phyloP scores from a whole-genome alignment of 805 yeast species.

The Groenewaldozyma salmanticensis region DNA sequence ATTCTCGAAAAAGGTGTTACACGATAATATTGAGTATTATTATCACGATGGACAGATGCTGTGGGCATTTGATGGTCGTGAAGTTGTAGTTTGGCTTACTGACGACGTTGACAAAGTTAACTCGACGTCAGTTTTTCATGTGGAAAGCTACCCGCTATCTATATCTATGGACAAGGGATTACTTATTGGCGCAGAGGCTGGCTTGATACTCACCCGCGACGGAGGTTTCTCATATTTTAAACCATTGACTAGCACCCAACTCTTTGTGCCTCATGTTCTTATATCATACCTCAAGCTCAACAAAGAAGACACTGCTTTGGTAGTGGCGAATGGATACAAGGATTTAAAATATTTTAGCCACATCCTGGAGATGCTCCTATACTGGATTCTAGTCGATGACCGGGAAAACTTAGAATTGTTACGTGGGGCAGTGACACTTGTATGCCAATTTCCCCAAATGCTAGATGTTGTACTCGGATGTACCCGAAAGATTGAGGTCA shows the following conservation, averaged over 20 bases:
- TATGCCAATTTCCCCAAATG: conserved; percentile 28
- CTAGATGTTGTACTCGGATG: conserved; percentile 35
- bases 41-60: conserved; percentile 22
- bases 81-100: conserved; percentile 21
- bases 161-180: conserved; percentile 38
- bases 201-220: conserved; percentile 27
- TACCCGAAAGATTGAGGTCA: conserved; percentile 48
- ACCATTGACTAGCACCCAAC: conserved; percentile 23
- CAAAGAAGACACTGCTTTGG: conserved; percentile 14
- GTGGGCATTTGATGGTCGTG: conserved; percentile 35
- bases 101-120: conserved; percentile 3
- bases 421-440: conserved; percentile 20
- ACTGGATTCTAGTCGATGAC: conserved; percentile 23
- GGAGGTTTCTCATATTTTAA: conserved; percentile 26
- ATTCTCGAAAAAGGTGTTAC: conserved; percentile 22
- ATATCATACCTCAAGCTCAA: conserved; percentile 21
- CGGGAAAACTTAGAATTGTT: conserved; percentile 7
- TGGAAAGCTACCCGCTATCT: conserved; percentile 44
- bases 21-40: conserved; percentile 29
- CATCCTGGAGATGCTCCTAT: conserved; percentile 32
- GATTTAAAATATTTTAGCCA: conserved; percentile 32
- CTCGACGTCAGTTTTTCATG: conserved; percentile 5
- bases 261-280: conserved; percentile 25
- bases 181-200: conserved; percentile 41
- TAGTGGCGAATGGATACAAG: conserved; percentile 22